Evolutionary conservation across 306 rosid species (phyloP), one percentile per base, ranked within the genome.

Genomic region (Citrullus mucosospermus): DNA sequence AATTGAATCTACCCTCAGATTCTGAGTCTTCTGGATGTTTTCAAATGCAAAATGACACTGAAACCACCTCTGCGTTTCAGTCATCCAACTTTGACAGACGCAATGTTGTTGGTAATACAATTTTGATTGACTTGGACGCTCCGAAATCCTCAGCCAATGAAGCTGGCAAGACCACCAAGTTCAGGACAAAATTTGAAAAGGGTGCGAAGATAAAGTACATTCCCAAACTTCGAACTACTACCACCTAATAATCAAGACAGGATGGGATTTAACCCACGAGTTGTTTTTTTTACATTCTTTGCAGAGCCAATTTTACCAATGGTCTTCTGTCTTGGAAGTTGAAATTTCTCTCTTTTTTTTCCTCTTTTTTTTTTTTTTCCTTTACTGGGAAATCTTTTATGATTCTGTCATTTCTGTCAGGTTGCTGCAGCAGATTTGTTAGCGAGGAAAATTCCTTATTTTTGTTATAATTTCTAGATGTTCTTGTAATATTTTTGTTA

Each of bases 281-380:
- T 59, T 58, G 56, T 44, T 48, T 58, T 61, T 61, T 78, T 56
- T 56, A 74, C 71, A 81, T 85, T 84, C 84, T 83, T 84, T 84
- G 88, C 93, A 80, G 91, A 86, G 87, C 92, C 82, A 81, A 87
- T 87, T 90, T 87, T 86, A 67, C 85, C 78, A 80, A 82, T 81
- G 92, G 89, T 84, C 92, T 88, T 91, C 93, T 88, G 93, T 86
- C 90, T 51, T 61, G 83, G 87, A 90, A 85, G 62, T 79, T 75
- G 86, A 84, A 82, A 88, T 69, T 81, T 86, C 90, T 30, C n/a
- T 30, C 11, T 71, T 18, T 39, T 39, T 9, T 14, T 6, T 4
- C 15, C 28, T 25, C 28, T 25, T 25, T 6, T 10, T 1, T 13
- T 17, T 20, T 11, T 68, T 28, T 72, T 48, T 48, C 22, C 22